Evolutionary conservation across 2,329 filamentous ascomycete genomes (phyloP).

Genomic region (Aureobasidium mangrovei): DNA sequence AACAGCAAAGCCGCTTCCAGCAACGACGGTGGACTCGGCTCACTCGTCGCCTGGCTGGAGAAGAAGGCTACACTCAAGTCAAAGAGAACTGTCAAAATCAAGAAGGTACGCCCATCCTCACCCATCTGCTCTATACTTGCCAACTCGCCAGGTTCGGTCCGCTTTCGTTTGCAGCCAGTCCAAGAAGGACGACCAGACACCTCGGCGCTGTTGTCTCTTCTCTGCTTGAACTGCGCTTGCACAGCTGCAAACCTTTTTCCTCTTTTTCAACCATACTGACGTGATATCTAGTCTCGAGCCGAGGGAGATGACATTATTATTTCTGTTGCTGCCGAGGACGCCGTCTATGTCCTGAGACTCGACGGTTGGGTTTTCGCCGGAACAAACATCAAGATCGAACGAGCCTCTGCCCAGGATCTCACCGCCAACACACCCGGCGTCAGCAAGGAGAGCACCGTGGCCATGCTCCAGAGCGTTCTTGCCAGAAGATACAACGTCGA

Average conservation of each 20-base stretch:
- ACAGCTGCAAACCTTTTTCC: too few species aligned
- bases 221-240: not conserved
- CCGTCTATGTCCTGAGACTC: conserved; percentile 28
- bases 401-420: conserved; percentile 19
- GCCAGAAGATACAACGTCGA: conserved; percentile 62
- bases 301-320: conserved; percentile 31
- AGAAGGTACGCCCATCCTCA: conserved; percentile 26
- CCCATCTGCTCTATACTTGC: not conserved
- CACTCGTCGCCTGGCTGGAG: conserved; percentile 34
- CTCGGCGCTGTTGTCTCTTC: conserved; percentile 13
- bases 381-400: conserved; percentile 30
- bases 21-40: conserved; percentile 28
- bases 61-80: conserved; percentile 29
- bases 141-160: conserved; percentile 20
- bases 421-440: conserved; percentile 12
- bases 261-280: conserved; percentile 20
- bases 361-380: conserved; percentile 35
- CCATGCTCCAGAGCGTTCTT: conserved; percentile 62
- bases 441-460: conserved; percentile 46
- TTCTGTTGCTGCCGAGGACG: conserved; percentile 30
- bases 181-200: conserved; percentile 26
- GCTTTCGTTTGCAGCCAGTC: conserved; percentile 23
- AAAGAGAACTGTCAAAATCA: conserved; percentile 28
- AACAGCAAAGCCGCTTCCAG: conserved; percentile 29
- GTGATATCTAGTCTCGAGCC: conserved; percentile 23